Percentiles rank a stretch among this genome's conserved stretches.
Conservation (phyloP, 2,329 filamentous ascomycete genomes). For the Podosphaera leucotricha region DNA sequence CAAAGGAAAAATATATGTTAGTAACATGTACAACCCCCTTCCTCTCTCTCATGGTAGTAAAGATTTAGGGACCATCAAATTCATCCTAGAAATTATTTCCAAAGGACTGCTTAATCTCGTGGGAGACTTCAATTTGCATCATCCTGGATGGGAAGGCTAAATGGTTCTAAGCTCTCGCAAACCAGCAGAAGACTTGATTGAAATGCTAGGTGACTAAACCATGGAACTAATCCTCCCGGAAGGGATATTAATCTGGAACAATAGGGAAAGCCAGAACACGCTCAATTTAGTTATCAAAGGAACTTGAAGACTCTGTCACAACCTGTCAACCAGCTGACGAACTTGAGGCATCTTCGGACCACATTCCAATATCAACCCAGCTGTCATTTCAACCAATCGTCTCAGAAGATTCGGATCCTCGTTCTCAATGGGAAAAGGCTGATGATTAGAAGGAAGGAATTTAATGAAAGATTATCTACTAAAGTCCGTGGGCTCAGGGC, state of each 20-base stretch:
- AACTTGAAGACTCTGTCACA: not conserved
- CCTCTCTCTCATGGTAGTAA: conserved; percentile 1
- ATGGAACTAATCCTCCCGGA: not conserved
- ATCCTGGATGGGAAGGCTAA: conserved; percentile 1
- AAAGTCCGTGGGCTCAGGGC: not conserved
- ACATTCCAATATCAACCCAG: no score
- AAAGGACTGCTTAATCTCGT: not conserved
- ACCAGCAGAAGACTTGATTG: not conserved
- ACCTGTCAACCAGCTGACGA: no score
- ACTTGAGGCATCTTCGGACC: no score
- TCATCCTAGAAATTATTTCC: not conserved
- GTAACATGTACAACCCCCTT: not conserved
- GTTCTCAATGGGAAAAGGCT: no score
- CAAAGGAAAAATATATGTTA: not conserved
- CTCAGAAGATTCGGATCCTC: no score
- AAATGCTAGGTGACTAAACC: not conserved
- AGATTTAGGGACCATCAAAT: not conserved
- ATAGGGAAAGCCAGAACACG: no score
- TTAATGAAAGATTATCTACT: no score
- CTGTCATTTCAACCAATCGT: no score
- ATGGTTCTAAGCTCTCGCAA: not conserved
- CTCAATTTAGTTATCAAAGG: not conserved
- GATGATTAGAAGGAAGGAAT: no score
- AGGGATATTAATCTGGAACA: no score
- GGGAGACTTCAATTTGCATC: conserved; percentile 1